phyloP scores from a whole-genome alignment of 495 filamentous ascomycete species.

The Xylaria palmicola region DNA sequence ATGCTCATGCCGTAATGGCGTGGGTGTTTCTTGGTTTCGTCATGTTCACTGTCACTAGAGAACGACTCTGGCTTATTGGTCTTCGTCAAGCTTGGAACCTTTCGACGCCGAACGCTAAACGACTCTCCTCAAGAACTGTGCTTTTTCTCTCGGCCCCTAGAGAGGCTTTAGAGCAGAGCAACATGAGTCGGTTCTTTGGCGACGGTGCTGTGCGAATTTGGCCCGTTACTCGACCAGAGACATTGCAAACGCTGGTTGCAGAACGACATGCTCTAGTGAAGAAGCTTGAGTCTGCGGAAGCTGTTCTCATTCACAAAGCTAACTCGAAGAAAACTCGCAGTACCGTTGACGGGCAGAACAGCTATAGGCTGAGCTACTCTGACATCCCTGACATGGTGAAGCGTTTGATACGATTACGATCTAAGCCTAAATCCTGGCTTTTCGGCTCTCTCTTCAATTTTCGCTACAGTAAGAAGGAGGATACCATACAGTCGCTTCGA shows the following conservation, averaged over 20 bases:
- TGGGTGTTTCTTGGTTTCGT: conserved; percentile 70
- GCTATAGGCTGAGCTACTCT: conserved; percentile 49
- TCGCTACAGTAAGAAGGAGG: conserved; percentile 52
- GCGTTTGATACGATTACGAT: conserved; percentile 55
- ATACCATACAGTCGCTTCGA: conserved; percentile 84
- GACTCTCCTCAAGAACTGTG: conserved; percentile 67
- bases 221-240: conserved; percentile 58
- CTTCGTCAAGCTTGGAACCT: conserved; percentile 69
- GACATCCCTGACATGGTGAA: conserved; percentile 46
- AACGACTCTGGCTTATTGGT: conserved; percentile 68
- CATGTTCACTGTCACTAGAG: conserved; percentile 63
- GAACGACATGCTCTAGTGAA: conserved; percentile 59
- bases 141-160: conserved; percentile 68
- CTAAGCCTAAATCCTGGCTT: conserved; percentile 55
- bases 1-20: conserved; percentile 60
- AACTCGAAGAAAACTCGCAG: conserved; percentile 48
- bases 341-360: conserved; percentile 47
- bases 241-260: conserved; percentile 56
- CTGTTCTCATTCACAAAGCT: conserved; percentile 59
- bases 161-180: conserved; percentile 55
- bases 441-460: conserved; percentile 8
- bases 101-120: conserved; percentile 62
- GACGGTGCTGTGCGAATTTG: conserved; percentile 60
- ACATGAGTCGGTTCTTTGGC: conserved; percentile 59
- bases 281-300: conserved; percentile 65